Evolutionary conservation across 352 stramenopile species (phyloP).

Genomic region (Globisporangium uncinulatum): DNA sequence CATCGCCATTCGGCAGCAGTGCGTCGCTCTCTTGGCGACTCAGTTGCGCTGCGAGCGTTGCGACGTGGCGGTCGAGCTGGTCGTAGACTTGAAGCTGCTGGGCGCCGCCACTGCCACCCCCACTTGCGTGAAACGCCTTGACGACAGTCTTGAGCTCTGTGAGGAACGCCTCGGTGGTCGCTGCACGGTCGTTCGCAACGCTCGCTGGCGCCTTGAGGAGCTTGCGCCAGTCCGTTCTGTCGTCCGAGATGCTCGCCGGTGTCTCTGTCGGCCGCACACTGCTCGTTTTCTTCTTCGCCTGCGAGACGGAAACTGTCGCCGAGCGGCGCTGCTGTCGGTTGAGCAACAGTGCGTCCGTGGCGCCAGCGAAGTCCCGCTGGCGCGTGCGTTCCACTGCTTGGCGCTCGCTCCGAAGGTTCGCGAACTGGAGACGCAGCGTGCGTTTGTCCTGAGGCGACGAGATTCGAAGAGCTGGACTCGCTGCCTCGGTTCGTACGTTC

Average conservation of each 20-base stretch:
- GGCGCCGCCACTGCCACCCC: not conserved
- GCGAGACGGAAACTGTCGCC: not conserved
- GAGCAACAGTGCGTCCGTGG: not conserved
- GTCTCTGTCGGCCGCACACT: constrained; percentile 42
- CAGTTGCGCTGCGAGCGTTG: constrained; percentile 37
- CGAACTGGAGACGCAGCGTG: constrained; percentile 25
- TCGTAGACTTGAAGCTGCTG: constrained; percentile 28
- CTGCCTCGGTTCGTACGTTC: not conserved
- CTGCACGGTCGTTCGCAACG: not conserved
- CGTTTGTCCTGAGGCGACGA: constrained; percentile 32
- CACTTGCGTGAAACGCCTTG: constrained; percentile 33
- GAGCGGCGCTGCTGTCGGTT: not conserved
- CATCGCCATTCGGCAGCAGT: not conserved
- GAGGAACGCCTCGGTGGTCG: constrained; percentile 37
- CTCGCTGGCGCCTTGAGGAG: constrained; percentile 34
- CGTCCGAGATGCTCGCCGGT: constrained; percentile 48
- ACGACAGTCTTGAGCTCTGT: constrained; percentile 47
- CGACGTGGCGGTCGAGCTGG: constrained; percentile 53
- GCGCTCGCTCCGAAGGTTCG: constrained; percentile 13
- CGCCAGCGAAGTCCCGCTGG: not conserved
- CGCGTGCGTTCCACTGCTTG: constrained; percentile 1
- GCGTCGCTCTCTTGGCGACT: constrained; percentile 24
- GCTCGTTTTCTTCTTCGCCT: constrained; percentile 14
- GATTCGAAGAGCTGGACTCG: not conserved
- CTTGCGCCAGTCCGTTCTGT: constrained; percentile 61